A percentile compares a stretch with the other conserved stretches of the same genome.
phyloP scores from a whole-genome alignment of 2,329 filamentous ascomycete species.

The Kalmusia sp. region DNA sequence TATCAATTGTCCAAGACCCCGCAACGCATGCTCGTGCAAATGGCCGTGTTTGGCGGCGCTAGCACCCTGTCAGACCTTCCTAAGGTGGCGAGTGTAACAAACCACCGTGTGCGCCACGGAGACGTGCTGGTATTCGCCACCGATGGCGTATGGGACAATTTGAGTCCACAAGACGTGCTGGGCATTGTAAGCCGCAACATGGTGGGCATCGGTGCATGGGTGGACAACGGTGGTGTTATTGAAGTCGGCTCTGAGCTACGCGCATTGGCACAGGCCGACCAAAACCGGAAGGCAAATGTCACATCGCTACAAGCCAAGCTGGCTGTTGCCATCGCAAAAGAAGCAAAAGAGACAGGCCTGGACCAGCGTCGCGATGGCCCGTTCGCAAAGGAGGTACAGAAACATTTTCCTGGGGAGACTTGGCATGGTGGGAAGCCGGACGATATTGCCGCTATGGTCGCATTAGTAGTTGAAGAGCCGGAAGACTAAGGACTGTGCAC shows the following conservation, averaged over 20 bases:
- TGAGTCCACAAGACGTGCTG: conserved; percentile 89
- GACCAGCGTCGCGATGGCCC: conserved; percentile 86
- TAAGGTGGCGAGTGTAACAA: conserved; percentile 80
- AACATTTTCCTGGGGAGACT: conserved; percentile 81
- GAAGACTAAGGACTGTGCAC: conserved; percentile 15
- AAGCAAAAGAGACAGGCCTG: conserved; percentile 84
- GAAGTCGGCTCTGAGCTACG: conserved; percentile 67
- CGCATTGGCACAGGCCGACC: conserved; percentile 59
- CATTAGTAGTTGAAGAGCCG: conserved; percentile 48
- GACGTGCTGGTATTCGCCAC: conserved; percentile 94
- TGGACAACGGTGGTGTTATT: conserved; percentile 54
- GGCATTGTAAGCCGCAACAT: conserved; percentile 80
- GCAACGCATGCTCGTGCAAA: conserved; percentile 76
- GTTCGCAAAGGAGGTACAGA: conserved; percentile 93
- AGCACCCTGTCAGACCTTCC: conserved; percentile 81
- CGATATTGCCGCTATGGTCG: conserved; percentile 88
- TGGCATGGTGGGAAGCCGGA: conserved; percentile 95
- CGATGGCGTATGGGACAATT: conserved; percentile 95
- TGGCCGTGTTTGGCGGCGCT: conserved; percentile 76
- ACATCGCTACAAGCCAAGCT: conserved; percentile 77
- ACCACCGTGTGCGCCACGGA: conserved; percentile 80
- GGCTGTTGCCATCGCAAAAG: conserved; percentile 78
- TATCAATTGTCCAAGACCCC: conserved; percentile 93
- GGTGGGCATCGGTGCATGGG: conserved; percentile 77
- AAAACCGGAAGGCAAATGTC: conserved; percentile 48